Evolutionary conservation across 208 protist genomes (phyloP), one percentile per base, ranked within the genome.

Genomic region (Leishmania braziliensis): DNA sequence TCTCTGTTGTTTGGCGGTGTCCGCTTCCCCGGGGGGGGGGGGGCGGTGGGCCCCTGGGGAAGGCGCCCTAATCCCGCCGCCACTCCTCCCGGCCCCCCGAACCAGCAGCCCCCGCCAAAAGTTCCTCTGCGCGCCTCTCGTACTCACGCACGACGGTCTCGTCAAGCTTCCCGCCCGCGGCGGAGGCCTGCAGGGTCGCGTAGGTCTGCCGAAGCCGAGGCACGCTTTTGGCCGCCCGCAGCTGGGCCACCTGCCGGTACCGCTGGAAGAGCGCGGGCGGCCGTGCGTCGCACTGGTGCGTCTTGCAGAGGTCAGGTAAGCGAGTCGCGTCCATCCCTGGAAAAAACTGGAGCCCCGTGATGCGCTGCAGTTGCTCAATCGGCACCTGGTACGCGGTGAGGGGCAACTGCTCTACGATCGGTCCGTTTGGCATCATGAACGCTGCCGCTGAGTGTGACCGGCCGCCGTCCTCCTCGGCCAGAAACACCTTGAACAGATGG

Each of bases 331-430:
- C 73, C 16, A 95, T 68, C n/a, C 80, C 70, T 0, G 88, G 91
- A 68, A 97, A 97, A 80, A 97, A 94, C 68, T 86, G 85, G 60
- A 97, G 84, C n/a, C 94, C 94, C 5, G 92, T 96, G 68, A 87
- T 66, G 12, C 75, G 77, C 82, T 96, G 88, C 54, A 97, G 68
- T 10, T 69, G 68, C 20, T 74, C 82, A 36, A 94, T 70, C 5
- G 89, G 87, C 39, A 97, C 92, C 80, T 95, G 92, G 74, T 95
- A 97, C 46, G 80, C 66, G 26, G 86, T 90, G 72, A 97, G 90
- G 12, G 91, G 92, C 73, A 78, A 78, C 86, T 96, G 89, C 75
- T 90, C 84, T 9, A 86, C 39, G 77, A 96, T 91, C 29, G 92
- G 85, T 3, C 81, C 85, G 84, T 97, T 97, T 18, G 94, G 94